Base-by-base conservation (phyloP, 106 monocot genomes). In the Iris macrosiphon region DNA sequence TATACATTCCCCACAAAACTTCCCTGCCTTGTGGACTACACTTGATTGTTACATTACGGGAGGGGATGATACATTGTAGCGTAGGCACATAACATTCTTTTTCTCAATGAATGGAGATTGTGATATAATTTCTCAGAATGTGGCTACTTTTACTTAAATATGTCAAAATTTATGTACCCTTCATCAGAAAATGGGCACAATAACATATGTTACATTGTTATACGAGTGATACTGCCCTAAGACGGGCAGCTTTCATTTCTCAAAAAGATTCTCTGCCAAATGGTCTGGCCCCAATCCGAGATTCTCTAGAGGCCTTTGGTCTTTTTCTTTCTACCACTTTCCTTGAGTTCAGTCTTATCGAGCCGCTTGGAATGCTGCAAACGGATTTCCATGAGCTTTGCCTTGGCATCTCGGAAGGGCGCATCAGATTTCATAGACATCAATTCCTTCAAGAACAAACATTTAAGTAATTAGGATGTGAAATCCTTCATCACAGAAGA, bases 331-430 rank as follows among this genome's bases (percentile, higher is more conserved):
- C 48, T 88, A 52, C 68, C 78, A 34, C 48, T 65, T 20, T 80
- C 72, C 35, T 51, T 64, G 2, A 34, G 52, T 2, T 73, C 65
- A 14, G 46, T 31, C 43, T 27, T 49, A 21, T 71, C 75, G 0
- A 31, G 45, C 18, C 80, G 74, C 70, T 84, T 87, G 0, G 87
- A 72, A 8, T 75, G 83, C 52, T 47, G 51, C 35, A 27, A 52
- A 28, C 91, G 86, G 18, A 98, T 78, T 46, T 96, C 90, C 79
- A 78, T 57, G 3, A 98, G 83, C 58, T 75, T 86, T 19, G 75
- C 75, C 47, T 87, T 91, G 14, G 87, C 98, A 69, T 87, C 78
- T 23, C 83, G 80, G 75, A 98, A 98, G 3, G 83, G 98, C 42
- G 87, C 98, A 73, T 87, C 91, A 6, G 91, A 91, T 57, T 52